Conservation (phyloP, 768 basidiomycete genomes). For the Tulasnella sp. region DNA sequence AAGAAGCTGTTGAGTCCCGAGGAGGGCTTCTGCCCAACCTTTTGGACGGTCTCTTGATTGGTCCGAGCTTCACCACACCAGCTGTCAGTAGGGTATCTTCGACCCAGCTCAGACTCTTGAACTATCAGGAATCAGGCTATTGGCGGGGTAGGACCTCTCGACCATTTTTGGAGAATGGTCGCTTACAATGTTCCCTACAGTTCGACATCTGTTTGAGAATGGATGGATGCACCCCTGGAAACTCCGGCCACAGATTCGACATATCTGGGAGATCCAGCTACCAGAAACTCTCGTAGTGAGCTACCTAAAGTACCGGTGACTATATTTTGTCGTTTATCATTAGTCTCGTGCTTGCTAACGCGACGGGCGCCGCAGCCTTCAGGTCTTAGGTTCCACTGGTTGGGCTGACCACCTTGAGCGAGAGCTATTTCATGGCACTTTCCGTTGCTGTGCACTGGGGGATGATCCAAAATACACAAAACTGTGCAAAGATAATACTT, state of each 20-base stretch:
- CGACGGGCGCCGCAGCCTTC: not conserved
- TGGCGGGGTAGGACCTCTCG: not conserved
- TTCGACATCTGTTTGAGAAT: not conserved
- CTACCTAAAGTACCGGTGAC: not conserved
- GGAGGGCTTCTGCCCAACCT: no score
- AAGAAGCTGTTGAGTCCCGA: no score
- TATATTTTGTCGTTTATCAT: not conserved
- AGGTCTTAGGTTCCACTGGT: no score
- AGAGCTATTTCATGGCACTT: constrained; percentile 16
- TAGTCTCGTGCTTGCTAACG: not conserved
- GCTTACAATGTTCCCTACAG: not conserved
- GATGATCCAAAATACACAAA: not conserved
- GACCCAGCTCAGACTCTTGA: not conserved
- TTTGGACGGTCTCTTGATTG: no score
- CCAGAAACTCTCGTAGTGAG: not conserved
- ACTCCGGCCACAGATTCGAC: not conserved
- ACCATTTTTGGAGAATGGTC: not conserved
- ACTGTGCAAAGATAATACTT: not conserved
- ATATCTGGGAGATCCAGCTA: constrained; percentile 1
- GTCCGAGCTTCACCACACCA: no score
- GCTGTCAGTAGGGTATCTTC: not conserved
- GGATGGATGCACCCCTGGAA: constrained; percentile 17
- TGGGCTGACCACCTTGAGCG: not conserved
- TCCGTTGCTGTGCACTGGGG: not conserved
- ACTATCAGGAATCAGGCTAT: not conserved